A percentile compares a stretch with the other conserved stretches of the same genome.
phyloP scores from a whole-genome alignment of 495 filamentous ascomycete species.

The Trypethelium eluteriae region DNA sequence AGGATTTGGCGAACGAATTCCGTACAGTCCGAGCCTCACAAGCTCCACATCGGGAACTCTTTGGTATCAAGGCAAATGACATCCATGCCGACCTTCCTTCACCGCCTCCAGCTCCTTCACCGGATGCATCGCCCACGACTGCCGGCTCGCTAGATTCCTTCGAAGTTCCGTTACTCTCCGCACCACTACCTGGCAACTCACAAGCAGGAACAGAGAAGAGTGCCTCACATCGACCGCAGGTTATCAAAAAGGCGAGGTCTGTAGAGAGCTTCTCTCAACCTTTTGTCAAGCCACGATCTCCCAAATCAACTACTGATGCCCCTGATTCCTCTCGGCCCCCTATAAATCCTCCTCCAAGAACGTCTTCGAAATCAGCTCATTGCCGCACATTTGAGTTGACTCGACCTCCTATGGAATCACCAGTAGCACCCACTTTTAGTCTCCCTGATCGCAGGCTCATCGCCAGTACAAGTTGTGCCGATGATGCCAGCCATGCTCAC shows the following conservation, averaged over 20 bases:
- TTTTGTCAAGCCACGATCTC: conserved; percentile 20
- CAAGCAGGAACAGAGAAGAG: background rate
- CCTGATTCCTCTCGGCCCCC: conserved; percentile 19
- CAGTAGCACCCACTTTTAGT: conserved; percentile 21
- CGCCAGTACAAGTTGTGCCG: conserved; percentile 4
- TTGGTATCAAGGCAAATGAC: conserved; percentile 57
- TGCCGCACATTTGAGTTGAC: background rate
- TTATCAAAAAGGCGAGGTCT: conserved; percentile 11
- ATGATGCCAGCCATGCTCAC: background rate
- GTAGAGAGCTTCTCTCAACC: conserved; percentile 32
- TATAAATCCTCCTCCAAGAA: conserved; percentile 21
- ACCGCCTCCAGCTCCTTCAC: background rate
- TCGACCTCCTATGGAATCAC: conserved; percentile 21
- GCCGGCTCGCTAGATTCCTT: conserved; percentile 8
- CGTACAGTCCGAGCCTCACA: conserved; percentile 62
- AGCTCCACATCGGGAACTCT: conserved; percentile 50
- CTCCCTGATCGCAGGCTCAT: background rate
- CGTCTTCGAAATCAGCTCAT: conserved; percentile 18
- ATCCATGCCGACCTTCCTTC: conserved; percentile 38
- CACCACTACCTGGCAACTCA: conserved; percentile 4
- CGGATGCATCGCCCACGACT: background rate
- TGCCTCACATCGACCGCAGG: background rate
- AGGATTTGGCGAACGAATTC: conserved; percentile 59
- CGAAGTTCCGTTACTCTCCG: conserved; percentile 11
- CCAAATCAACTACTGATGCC: background rate